Percentiles rank a stretch among this genome's conserved stretches.
These are phyloP conservation scores for Pseudogymnoascus sp. DNA, from an alignment of 2,329 filamentous ascomycete genomes.

Conservation along the genomic window DNA sequence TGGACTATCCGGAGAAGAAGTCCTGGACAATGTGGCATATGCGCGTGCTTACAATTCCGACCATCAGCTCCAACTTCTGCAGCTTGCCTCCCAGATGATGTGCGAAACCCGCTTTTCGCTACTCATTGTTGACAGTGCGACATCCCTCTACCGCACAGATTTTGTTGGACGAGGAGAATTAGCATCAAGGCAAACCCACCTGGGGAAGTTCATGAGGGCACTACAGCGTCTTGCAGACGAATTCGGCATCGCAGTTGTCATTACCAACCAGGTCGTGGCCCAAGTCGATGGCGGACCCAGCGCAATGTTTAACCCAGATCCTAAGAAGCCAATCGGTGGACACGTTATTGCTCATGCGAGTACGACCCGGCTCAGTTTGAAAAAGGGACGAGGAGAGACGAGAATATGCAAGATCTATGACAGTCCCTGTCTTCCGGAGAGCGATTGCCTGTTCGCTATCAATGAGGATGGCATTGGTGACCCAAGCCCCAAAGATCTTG, in stretches of 20 bases:
- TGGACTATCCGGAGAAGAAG: slow-evolving; percentile 91
- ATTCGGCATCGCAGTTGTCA: slow-evolving; percentile 96
- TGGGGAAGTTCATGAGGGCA: slow-evolving; percentile 82
- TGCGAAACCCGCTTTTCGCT: slow-evolving; percentile 96
- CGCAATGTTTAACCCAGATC: slow-evolving; percentile 98
- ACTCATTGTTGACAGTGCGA: slow-evolving; percentile 92
- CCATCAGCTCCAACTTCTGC: slow-evolving; percentile 89
- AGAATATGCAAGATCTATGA: slow-evolving; percentile 99
- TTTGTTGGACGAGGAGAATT: slow-evolving; percentile 95
- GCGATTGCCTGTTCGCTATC: slow-evolving; percentile 94
- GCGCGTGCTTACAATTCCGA: slow-evolving; percentile 98
- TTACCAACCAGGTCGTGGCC: slow-evolving; percentile 97
- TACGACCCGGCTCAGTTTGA: slow-evolving; percentile 87
- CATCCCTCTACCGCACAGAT: slow-evolving; percentile 89
- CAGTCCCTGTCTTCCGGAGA: slow-evolving; percentile 92
- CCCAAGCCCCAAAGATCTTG: slow-evolving; percentile 88
- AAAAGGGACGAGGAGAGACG: slow-evolving; percentile 92
- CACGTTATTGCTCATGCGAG: slow-evolving; percentile 98
- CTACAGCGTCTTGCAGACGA: slow-evolving; percentile 70
- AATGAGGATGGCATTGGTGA: slow-evolving; percentile 96
- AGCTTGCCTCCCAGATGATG: slow-evolving; percentile 98
- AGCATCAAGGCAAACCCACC: slow-evolving; percentile 82
- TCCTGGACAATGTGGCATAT: slow-evolving; percentile 96
- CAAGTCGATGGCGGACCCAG: slow-evolving; percentile 95
- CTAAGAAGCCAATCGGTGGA: slow-evolving; percentile 97